Evolutionary conservation across 2,329 filamentous ascomycete genomes (phyloP).

Genomic region (Penicillium sp.): DNA sequence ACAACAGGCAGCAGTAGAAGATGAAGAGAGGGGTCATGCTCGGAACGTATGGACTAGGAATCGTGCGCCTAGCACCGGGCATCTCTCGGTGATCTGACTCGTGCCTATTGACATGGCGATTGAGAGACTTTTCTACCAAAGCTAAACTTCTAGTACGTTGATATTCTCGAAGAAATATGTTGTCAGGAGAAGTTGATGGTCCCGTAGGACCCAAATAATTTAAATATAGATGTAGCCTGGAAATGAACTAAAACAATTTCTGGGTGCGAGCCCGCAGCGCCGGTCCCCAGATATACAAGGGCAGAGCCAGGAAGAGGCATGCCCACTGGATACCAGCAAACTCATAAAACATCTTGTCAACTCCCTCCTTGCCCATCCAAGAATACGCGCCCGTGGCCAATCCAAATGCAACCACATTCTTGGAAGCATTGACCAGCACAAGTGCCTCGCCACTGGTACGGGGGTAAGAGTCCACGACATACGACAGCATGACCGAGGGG

Average conservation of each 20-base stretch:
- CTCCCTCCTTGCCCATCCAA: constrained; percentile 39
- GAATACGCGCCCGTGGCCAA: constrained; percentile 35
- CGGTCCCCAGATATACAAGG: constrained; percentile 41
- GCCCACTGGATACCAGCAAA: constrained; percentile 45
- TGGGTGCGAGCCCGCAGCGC: constrained; percentile 27
- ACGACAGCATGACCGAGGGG: constrained; percentile 44
- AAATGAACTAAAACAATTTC: constrained; percentile 17
- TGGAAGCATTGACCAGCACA: constrained; percentile 42
- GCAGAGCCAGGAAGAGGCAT: constrained; percentile 37
- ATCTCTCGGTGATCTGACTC: neutral
- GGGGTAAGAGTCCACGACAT: constrained; percentile 44
- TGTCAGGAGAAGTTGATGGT: neutral
- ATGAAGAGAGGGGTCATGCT: neutral
- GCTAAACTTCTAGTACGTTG: neutral
- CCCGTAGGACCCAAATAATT: neutral
- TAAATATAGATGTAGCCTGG: neutral
- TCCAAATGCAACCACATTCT: constrained; percentile 39
- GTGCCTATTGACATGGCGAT: neutral
- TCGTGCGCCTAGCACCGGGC: neutral
- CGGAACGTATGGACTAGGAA: neutral
- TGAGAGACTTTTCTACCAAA: neutral
- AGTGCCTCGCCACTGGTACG: constrained; percentile 40
- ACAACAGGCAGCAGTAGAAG: neutral
- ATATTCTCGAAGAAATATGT: neutral
- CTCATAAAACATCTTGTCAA: constrained; percentile 46